Evolutionary conservation across 2,329 filamentous ascomycete genomes (phyloP), one percentile per base, ranked within the genome.

Genomic region (Pseudogymnoascus sp.): DNA sequence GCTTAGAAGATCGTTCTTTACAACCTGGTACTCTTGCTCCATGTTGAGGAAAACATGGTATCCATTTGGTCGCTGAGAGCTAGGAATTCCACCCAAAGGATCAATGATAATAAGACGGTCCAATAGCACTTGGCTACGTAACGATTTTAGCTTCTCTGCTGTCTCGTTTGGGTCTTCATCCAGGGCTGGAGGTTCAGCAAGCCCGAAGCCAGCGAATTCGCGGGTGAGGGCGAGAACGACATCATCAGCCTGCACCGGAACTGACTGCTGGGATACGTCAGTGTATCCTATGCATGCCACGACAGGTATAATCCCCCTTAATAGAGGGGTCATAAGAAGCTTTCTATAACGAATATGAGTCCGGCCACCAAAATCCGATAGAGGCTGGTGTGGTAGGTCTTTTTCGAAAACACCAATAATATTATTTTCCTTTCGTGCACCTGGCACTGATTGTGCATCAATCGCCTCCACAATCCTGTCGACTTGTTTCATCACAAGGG

Each of bases 21-120:
- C 88, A 26, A 83, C 78, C 1, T 84, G 79, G 68, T 89, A 96
- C 72, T 99, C 93, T 72, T 98, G 92, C 72, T 96, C 89, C 63
- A 99, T 82, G 70, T 99, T 99, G 72, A 99, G 84, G 72, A 97
- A 98, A 6, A 95, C 84, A 72, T 95, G 89, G 1, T 89, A 83
- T 60, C 82, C 84, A 75, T 89, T 77, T 50, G 82, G 78, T 67
- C 83, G 74, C 73, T 81, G 76, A 69, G 82, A 73, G 64, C 90
- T 81, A 0, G 95, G 95, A 53, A 93, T 91, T 0, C 92, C 93
- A 2, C 95, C 95, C 0, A 92, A 77, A 0, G 90, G 87, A 73
- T 99, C 95, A 6, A 99, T 81, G 28, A 99, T 79, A 66, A 99
- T 96, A 43, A 99, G 81, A 37, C 93, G 84, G 72, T 98, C 93